Percentiles rank a stretch among this genome's conserved stretches.
Conservation (phyloP, 2,329 filamentous ascomycete genomes). For the Trichophyton schoenleinii region DNA sequence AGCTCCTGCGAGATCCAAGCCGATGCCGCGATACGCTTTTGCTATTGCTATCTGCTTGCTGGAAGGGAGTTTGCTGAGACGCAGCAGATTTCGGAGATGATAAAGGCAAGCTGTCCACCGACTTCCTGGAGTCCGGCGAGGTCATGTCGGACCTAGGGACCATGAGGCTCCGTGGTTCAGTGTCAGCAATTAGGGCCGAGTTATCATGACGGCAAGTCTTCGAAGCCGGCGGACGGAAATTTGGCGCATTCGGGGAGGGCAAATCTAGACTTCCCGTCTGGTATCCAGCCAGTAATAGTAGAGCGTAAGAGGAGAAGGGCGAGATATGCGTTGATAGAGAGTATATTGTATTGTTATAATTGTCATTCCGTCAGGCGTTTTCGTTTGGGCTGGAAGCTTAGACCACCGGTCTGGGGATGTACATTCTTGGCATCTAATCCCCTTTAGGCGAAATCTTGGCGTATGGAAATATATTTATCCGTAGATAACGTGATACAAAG, state of each 20-base stretch:
- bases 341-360: not conserved
- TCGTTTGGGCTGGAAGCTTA: not conserved
- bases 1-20: conserved; percentile 50
- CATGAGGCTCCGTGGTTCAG: not conserved
- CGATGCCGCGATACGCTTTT: conserved; percentile 22
- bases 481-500: no score
- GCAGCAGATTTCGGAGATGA: conserved; percentile 40
- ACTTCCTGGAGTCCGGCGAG: conserved; percentile 50
- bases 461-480: not conserved
- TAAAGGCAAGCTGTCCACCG: conserved; percentile 51
- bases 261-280: no score
- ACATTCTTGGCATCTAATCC: not conserved
- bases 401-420: not conserved
- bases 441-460: not conserved
- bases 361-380: not conserved
- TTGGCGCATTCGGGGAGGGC: not conserved
- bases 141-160: conserved; percentile 41
- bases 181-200: not conserved
- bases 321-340: not conserved
- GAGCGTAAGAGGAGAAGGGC: no score
- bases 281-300: no score
- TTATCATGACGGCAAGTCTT: not conserved
- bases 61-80: conserved; percentile 34
- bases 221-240: not conserved
- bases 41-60: conserved; percentile 27